Base-by-base conservation (phyloP, 2,329 filamentous ascomycete genomes). In the Trichoderma afroharzianum region DNA sequence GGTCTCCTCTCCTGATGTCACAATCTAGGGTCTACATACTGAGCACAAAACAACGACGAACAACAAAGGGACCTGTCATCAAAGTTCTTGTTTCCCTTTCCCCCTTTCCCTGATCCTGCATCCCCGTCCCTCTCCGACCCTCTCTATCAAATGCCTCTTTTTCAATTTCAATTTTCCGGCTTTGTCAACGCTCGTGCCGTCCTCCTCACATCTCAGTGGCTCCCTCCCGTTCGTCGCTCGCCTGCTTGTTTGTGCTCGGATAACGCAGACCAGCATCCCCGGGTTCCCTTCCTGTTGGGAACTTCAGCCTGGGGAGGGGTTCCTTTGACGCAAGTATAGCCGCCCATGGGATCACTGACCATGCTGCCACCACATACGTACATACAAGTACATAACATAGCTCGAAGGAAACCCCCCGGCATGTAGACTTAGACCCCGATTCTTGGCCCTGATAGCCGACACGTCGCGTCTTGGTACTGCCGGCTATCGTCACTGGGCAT, bases 351-450 rank as follows among this genome's bases (percentile, higher is more conserved):
- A 39, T 61, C 55, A 68, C 57, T 24, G 36, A n/a, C 28, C 18
- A 59, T 32, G 26, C 28, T 5, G n/a, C 28, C 26, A n/a, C 28
- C 36, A 39, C 36, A 39, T 39, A 18, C 36, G 14, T 39, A 39
- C 32, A 14, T 14, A 33, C 33, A 6, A n/a, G n/a, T 12, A 33
- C 33, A 15, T 36, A 36, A 36, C 33, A 28, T 33, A 32, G 28
- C 28, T 28, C 28, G 30, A 32, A 58, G 26, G 32, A n/a, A 18
- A 18, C 64, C 36, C 55, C 64, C 64, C 64, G 57, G 66, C 66
- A 68, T 53, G 66, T 68, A 68, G 30, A 53, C 66, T n/a, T 68
- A 32, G 66, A 62, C 66, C 28, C 66, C 55, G 57, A 36, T 50
- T 26, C 57, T 59, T 68, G 66, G 66, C 28, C 24, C 33, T 68